A percentile compares a stretch with the other conserved stretches of the same genome.
phyloP scores from a whole-genome alignment of 371 early-diverging fungal genomes.

The Mycotypha africana region DNA sequence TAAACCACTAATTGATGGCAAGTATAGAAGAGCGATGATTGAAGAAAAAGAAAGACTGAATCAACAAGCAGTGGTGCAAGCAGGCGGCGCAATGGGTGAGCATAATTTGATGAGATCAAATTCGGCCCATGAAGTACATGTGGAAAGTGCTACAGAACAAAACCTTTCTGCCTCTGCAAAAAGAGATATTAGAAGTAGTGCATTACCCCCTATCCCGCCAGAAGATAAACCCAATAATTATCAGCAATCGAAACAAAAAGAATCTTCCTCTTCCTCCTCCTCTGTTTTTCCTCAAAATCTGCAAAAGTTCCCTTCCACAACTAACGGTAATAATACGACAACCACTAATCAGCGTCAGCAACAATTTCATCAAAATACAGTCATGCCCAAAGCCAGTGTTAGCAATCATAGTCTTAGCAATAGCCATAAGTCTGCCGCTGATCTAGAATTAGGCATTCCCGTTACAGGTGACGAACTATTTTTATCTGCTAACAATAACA shows the following conservation, averaged over 20 bases:
- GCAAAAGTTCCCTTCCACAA: constrained; percentile 9
- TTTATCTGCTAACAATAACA: constrained; percentile 22
- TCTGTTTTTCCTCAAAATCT: too few relatives aligned
- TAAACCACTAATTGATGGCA: constrained; percentile 30
- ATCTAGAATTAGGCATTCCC: constrained; percentile 24
- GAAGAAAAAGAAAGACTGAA: constrained; percentile 11
- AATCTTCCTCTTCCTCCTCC: too few relatives aligned
- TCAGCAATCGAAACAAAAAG: too few relatives aligned
- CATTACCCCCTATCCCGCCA: constrained; percentile 6
- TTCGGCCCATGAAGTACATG: background rate
- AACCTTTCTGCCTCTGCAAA: too few relatives aligned
- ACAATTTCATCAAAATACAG: constrained; percentile 21
- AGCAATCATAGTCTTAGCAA: too few relatives aligned
- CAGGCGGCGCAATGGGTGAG: background rate
- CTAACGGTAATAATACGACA: background rate
- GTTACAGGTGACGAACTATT: constrained; percentile 18
- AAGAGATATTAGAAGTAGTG: too few relatives aligned
- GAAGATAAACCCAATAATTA: too few relatives aligned
- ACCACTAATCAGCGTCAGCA: too few relatives aligned
- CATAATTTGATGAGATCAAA: background rate
- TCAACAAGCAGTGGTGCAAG: constrained; percentile 4
- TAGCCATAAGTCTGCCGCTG: too few relatives aligned
- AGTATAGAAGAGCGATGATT: constrained; percentile 15
- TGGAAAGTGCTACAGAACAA: too few relatives aligned
- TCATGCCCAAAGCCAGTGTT: too few relatives aligned